Evolutionary conservation across 495 filamentous ascomycete genomes (phyloP).

Genomic region (Penicillium silybi): DNA sequence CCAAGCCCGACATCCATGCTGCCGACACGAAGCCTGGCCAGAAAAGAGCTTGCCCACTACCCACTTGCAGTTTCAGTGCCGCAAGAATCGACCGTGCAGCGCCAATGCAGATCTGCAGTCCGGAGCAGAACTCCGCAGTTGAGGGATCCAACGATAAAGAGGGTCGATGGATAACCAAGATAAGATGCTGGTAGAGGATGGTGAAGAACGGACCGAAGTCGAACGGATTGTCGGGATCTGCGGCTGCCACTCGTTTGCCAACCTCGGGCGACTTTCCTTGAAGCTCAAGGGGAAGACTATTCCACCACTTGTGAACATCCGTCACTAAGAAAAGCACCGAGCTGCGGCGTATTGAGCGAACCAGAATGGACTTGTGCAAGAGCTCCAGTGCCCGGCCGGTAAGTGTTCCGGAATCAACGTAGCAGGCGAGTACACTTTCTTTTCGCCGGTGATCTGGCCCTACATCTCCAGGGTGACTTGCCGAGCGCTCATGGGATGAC

Average conservation of each 20-base stretch:
- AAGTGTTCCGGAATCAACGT: slow-evolving; percentile 38
- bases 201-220: slow-evolving; percentile 45
- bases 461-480: background rate
- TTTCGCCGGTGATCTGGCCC: slow-evolving; percentile 15
- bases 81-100: slow-evolving; percentile 35
- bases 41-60: slow-evolving; percentile 32
- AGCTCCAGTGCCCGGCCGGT: slow-evolving; percentile 38
- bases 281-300: slow-evolving; percentile 31
- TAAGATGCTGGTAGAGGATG: slow-evolving; percentile 62
- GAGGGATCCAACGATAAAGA: slow-evolving; percentile 32
- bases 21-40: slow-evolving; percentile 41
- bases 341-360: slow-evolving; percentile 32
- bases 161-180: slow-evolving; percentile 60
- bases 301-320: slow-evolving; percentile 46
- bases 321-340: slow-evolving; percentile 37
- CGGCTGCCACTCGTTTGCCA: background rate
- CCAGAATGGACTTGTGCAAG: slow-evolving; percentile 41
- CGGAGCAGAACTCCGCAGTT: slow-evolving; percentile 37
- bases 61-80: slow-evolving; percentile 29
- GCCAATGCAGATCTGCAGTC: slow-evolving; percentile 39
- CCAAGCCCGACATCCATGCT: slow-evolving; percentile 40
- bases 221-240: slow-evolving; percentile 20
- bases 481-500: background rate
- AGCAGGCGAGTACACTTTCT: slow-evolving; percentile 34
- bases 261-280: slow-evolving; percentile 11